Evolutionary conservation across 345 rosid species (phyloP), one percentile per base, ranked within the genome.

Genomic region (Kandelia obovata): DNA sequence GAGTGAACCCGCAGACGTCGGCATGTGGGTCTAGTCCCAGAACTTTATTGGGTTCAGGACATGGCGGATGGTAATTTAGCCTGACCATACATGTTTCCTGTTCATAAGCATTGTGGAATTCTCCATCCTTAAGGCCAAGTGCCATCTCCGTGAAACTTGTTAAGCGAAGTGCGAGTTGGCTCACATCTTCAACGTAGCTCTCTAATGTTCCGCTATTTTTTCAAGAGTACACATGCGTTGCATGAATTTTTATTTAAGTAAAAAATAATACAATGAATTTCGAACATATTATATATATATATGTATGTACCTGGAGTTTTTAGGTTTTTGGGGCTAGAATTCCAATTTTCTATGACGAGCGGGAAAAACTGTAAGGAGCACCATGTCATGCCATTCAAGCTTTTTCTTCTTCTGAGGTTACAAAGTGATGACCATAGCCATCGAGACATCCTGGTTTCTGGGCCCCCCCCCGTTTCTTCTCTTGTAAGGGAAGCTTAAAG

Each of bases 341-440:
- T 65, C 21, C 2, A 69, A 31, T 17, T 59, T 65, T 59, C 53
- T 64, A 16, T 28, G 39, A 7, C 59, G 26, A 21, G 37, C 5
- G 19, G 74, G 78, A 21, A 75, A 57, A 66, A 37, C 32, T 65
- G 65, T 65, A 57, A 64, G 74, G 57, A 70, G 69, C 56, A 75
- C 3, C 74, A 70, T 69, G 62, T 75, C 78, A 25, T 65, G 49
- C 74, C 74, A 70, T 1, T 69, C 74, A n/a, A 75, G 68, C 57
- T 70, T 75, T 75, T 46, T 75, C 74, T 11, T 64, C 61, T 7
- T 70, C 66, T 34, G 74, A 75, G 28, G 32, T 60, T 13, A 75
- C 74, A 20, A 75, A 70, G 4, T 30, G 62, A 5, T 70, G 74
- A 20, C 74, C 71, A 25, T 70, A 75, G 1, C 78, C 71, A 59